A percentile compares a stretch with the other conserved stretches of the same genome.
Evolutionary conservation across 208 protist genomes (phyloP).

Genomic region (Leishmania major): DNA sequence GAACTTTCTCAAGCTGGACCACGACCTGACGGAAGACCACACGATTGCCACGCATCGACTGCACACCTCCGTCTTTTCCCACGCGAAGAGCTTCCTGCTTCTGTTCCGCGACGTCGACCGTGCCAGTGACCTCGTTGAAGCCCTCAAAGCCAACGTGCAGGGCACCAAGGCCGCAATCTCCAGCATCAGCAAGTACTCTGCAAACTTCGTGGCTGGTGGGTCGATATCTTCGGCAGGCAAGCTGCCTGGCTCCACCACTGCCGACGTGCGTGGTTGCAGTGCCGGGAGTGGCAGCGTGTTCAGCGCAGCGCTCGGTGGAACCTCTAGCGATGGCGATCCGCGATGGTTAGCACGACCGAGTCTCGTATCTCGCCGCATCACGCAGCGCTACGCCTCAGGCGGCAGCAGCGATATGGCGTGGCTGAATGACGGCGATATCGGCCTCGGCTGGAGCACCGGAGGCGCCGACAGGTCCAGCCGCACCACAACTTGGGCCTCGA

Average conservation of each 20-base stretch:
- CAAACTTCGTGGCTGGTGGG: slow-evolving; percentile 23
- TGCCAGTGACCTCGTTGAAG: slow-evolving; percentile 71
- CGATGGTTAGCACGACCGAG: slow-evolving; percentile 32
- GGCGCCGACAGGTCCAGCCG: slow-evolving; percentile 9
- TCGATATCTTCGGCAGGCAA: background rate
- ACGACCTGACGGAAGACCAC: slow-evolving; percentile 76
- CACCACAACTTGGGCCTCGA: slow-evolving; percentile 20
- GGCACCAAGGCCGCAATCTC: slow-evolving; percentile 84
- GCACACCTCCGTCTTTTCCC: slow-evolving; percentile 72
- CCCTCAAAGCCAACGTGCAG: slow-evolving; percentile 84
- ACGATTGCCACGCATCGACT: slow-evolving; percentile 61
- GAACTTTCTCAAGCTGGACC: slow-evolving; percentile 80
- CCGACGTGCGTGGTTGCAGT: background rate
- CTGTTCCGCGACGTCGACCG: slow-evolving; percentile 84
- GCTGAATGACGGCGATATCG: background rate
- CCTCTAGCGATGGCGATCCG: slow-evolving; percentile 21
- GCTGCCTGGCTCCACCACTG: background rate
- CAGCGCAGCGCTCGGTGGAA: slow-evolving; percentile 22
- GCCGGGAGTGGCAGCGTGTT: slow-evolving; percentile 12
- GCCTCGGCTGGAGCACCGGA: background rate
- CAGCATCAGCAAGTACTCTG: slow-evolving; percentile 72
- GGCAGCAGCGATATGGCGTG: slow-evolving; percentile 3
- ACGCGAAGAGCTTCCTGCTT: slow-evolving; percentile 77
- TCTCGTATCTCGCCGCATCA: slow-evolving; percentile 39
- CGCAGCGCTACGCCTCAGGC: slow-evolving; percentile 12